Conservation (phyloP, 2,329 filamentous ascomycete species). For the Pyrenochaeta sp. region DNA sequence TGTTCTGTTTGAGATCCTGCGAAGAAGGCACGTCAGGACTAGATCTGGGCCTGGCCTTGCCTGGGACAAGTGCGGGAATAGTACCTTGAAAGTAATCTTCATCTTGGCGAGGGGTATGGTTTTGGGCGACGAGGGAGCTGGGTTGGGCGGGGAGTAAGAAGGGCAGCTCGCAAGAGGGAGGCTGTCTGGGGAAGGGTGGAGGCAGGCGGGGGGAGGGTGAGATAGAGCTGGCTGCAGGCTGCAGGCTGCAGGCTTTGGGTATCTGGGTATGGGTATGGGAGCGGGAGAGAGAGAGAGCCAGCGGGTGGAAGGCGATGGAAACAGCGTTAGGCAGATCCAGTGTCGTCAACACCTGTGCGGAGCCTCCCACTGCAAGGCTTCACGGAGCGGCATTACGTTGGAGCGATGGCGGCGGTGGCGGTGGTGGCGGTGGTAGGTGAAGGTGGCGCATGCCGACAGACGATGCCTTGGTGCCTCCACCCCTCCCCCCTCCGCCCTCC, state of each 20-base stretch:
- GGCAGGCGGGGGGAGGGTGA: neutral
- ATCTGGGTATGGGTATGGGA: neutral
- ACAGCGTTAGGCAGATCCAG: constrained; percentile 7
- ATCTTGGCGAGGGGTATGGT: constrained; percentile 53
- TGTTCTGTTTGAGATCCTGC: constrained; percentile 97
- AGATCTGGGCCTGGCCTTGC: neutral
- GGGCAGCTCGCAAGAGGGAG: neutral
- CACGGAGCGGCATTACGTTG: constrained; percentile 1
- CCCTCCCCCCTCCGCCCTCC: no score
- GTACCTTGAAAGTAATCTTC: constrained; percentile 77
- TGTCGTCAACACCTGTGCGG: constrained; percentile 2
- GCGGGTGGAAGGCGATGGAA: constrained; percentile 34
- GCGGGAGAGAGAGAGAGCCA: no score
- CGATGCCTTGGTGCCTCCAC: no score
- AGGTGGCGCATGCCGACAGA: neutral
- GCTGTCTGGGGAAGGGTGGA: neutral
- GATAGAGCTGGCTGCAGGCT: neutral
- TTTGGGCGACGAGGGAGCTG: constrained; percentile 28
- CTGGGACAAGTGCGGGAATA: constrained; percentile 25
- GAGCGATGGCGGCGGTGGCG: constrained; percentile 1
- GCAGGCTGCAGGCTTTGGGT: neutral
- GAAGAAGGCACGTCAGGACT: constrained; percentile 26
- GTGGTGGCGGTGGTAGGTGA: neutral
- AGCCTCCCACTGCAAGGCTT: neutral
- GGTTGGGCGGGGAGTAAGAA: constrained; percentile 25